Base-by-base conservation (phyloP, 1,284 basidiomycete species). In the Tilletia horrida region DNA sequence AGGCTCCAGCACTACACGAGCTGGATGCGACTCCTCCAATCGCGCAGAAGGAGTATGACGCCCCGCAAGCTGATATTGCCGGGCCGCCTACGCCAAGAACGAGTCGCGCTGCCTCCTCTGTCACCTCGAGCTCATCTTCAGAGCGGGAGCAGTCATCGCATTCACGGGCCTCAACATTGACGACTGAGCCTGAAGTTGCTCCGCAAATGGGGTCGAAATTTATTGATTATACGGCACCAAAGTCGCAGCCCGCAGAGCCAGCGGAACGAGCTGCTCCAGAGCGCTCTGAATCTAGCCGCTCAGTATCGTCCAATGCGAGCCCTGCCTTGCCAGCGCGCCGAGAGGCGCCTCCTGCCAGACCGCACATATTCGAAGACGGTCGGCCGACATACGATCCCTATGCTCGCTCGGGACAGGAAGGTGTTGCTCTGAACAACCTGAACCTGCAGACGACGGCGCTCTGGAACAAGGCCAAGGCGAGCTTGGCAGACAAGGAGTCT, bases 401-500 rank as follows among this genome's bases (percentile, higher is more conserved):
- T 23, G n/a, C 61, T n/a, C 21, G 61, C 42, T 16, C 25, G 25
- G 29, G 21, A 25, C 40, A 35, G 42, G 29, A 62, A 7, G 43
- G 35, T 27, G 55, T n/a, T 9, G 8, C 55, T 18, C 43, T 35
- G 14, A 63, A 47, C 62, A 47, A 31, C 16, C 45, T 52, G 25
- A 47, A 63, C 45, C 43, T 21, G 23, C 44, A 29, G 9, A 42
- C 55, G 7, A 18, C 25, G 16, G 8, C 8, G 23, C 59, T 44
- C 18, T 79, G 76, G 76, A 78, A 74, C 67, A 74, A 77, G 42
- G 77, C 77, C 40, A 78, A 75, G 64, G 72, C 76, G n/a, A 76
- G 75, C 63, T 73, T 78, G 71, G 76, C 76, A 11, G 79, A 80
- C 68, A 76, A 76, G 63, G 78, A 79, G 35, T 61, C 71, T n/a